phyloP scores from a whole-genome alignment of 1,284 basidiomycete species.

The Calocybe gambosa region DNA sequence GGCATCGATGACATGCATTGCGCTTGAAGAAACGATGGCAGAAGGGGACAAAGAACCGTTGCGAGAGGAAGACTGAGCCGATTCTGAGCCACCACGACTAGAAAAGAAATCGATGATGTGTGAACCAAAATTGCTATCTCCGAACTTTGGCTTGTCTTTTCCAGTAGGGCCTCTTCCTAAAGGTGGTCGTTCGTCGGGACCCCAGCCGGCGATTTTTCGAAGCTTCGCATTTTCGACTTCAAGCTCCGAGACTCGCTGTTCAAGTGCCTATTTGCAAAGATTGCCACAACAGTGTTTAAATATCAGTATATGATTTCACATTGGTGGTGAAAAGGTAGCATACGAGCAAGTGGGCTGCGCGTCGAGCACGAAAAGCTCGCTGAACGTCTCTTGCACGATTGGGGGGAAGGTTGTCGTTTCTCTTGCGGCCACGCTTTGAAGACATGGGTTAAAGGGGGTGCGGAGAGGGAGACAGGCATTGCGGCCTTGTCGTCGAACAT shows the following conservation, averaged over 20 bases:
- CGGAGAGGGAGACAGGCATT: constrained; percentile 22
- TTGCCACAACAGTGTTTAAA: constrained; percentile 24
- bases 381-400: constrained; percentile 91
- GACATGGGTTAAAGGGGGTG: constrained; percentile 47
- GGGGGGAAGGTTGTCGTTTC: constrained; percentile 88
- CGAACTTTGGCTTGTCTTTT: constrained; percentile 65
- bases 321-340: constrained; percentile 20
- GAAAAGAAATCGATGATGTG: constrained; percentile 27
- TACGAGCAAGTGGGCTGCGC: constrained; percentile 84
- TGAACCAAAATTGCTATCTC: constrained; percentile 21
- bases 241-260: constrained; percentile 75
- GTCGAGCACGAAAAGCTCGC: constrained; percentile 84
- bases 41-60: constrained; percentile 38
- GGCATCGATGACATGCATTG: constrained; percentile 44
- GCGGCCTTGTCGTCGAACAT: constrained; percentile 25
- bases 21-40: constrained; percentile 34
- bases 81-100: constrained; percentile 46
- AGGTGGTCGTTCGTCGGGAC: constrained; percentile 62
- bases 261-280: constrained; percentile 55
- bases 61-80: constrained; percentile 35
- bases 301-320: constrained; percentile 31
- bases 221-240: constrained; percentile 82
- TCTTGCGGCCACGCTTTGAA: constrained; percentile 83
- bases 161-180: constrained; percentile 80
- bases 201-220: constrained; percentile 70